Base-by-base conservation (phyloP, 2,329 filamentous ascomycete species). In the Corniculantispora saksenae region DNA sequence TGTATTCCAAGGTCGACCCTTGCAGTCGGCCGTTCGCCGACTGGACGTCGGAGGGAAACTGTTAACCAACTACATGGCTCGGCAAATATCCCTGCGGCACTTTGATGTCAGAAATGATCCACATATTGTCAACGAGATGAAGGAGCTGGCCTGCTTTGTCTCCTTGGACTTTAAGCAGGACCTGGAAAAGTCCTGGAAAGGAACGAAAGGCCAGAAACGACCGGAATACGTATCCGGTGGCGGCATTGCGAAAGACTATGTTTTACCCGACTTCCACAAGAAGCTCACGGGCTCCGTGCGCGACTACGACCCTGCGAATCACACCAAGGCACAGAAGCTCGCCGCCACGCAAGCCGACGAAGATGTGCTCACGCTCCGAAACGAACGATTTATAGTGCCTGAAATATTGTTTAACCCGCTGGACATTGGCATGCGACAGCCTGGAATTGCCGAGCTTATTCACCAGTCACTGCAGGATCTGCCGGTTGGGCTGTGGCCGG, bases 81-180 rank as follows among this genome's bases (percentile, higher is more conserved):
- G 95, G 64, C 84, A 97, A 19, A 88, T 98, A 21, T 97, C 94
- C 1, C 84, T 96, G 17, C 90, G 95, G 8, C 93, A 97, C 73
- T 97, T 96, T 77, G 94, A 97, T 75, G 94, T 99, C 88, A 89
- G 95, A 67, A 94, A 97, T 76, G 95, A 99, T 72, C 90, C 91
- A 1, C 90, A 96, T 76, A 90, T 98, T 59, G 93, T 97, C 75
- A 97, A 97, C 72, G 92, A 97, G 76, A 94, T 98, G 77, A 99
- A 99, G 74, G 95, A 99, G 75, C 85, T 90, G 5, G 89, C 91
- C 1, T 97, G 92, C 74, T 98, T 91, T 71, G 89, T 97, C 13
- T 91, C 91, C 2, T 80, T 86, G 1, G 88, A 96, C 73, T 97
- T 98, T 76, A 81, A 83, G 29, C 73, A 76, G 8, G 92, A 97